A percentile compares a stretch with the other conserved stretches of the same genome.
Evolutionary conservation across 352 stramenopile species (phyloP).

Genomic region (Globisporangium nunn): DNA sequence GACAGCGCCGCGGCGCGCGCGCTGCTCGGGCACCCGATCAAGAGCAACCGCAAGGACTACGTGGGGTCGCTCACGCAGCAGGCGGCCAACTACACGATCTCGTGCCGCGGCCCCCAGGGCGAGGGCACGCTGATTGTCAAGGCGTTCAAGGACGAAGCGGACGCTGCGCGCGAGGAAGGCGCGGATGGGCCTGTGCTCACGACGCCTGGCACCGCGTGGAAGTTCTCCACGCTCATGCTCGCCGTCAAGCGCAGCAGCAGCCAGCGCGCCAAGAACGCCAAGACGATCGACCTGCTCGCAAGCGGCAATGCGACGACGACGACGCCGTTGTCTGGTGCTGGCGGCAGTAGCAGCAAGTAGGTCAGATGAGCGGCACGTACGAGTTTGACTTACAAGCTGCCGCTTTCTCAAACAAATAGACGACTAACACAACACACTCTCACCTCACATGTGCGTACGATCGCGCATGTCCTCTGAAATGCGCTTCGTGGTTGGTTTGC

Average conservation of each 20-base stretch:
- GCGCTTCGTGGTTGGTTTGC: too few relatives aligned
- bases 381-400: too few relatives aligned
- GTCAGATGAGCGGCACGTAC: too few relatives aligned
- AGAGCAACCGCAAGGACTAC: slow-evolving; percentile 64
- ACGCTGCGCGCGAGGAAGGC: slow-evolving; percentile 10
- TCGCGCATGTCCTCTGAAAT: too few relatives aligned
- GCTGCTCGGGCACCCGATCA: slow-evolving; percentile 60
- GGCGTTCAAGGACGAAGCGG: slow-evolving; percentile 48
- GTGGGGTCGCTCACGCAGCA: slow-evolving; percentile 50
- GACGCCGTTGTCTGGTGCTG: neutral
- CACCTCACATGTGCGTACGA: too few relatives aligned
- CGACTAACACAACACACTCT: neutral
- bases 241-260: slow-evolving; percentile 54
- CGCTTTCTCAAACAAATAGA: slow-evolving; percentile 4
- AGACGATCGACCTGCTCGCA: slow-evolving; percentile 52
- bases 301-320: neutral
- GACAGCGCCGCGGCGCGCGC: slow-evolving; percentile 54
- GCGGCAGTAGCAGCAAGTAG: neutral
- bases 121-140: slow-evolving; percentile 71
- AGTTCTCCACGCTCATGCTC: slow-evolving; percentile 68
- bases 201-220: slow-evolving; percentile 63
- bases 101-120: slow-evolving; percentile 53
- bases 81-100: slow-evolving; percentile 64
- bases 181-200: slow-evolving; percentile 25
- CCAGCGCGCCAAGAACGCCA: slow-evolving; percentile 47